Evolutionary conservation across 176 grass and related monocot genomes (phyloP), one percentile per base, ranked within the genome.

Genomic region (Paspalum vaginatum): DNA sequence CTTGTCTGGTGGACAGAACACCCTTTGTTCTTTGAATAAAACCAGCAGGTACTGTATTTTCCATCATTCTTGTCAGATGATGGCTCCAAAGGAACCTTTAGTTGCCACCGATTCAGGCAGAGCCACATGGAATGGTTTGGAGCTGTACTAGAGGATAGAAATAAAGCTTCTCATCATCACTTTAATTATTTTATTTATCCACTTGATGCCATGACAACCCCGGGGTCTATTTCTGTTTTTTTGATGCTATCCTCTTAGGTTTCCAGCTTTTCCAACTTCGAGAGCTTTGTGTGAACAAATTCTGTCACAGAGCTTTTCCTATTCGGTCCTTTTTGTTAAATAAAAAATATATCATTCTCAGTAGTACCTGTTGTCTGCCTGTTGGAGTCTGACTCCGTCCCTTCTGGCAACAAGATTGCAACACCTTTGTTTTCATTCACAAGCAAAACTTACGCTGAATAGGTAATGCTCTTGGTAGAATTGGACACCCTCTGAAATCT

Each of bases 1-100:
- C 26, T 51, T 77, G 53, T 51, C 53, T n/a, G 66, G 26, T 42
- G 44, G n/a, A 51, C 55, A 71, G 51, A 44, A 37, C 65, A 11
- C 55, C 45, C 37, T 51, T 79, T 67, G 59, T 74, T 65, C 68
- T 24, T 18, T 74, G 81, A 61, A 79, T 9, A n/a, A 79, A 61
- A 61, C 60, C 8, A 44, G 21, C 55, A 64, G 16, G 26, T 21
- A 74, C 68, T 68, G 26, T 21, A 74, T 74, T 68, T 52, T 54
- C 81, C 53, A 68, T 74, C 68, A 10, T 17, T 68, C 81, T 44
- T 62, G 75, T 73, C 76, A 52, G 62, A 68, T 79, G 68, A 75
- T 74, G 55, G 52, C 5, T 5, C 60, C 32, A 79, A 80, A 84
- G 75, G 15, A 14, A 14, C 13, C 61, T 84, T 84, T 80, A 75